phyloP scores from a whole-genome alignment of 768 basidiomycete species.

The Crassisporium funariophilum region DNA sequence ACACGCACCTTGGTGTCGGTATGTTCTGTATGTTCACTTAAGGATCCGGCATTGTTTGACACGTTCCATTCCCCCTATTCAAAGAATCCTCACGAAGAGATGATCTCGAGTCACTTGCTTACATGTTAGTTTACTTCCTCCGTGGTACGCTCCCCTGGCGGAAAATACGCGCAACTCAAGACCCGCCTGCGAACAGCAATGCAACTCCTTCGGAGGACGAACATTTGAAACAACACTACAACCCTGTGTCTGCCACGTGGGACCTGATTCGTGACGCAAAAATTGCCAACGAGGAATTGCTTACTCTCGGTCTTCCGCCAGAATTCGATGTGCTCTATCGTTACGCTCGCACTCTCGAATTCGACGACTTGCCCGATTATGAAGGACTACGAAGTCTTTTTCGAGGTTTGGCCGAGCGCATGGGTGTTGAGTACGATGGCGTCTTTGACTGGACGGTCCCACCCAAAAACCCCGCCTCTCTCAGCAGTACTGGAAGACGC shows the following conservation, averaged over 20 bases:
- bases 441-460: conserved; percentile 45
- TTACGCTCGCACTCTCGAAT: conserved; percentile 81
- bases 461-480: conserved; percentile 16
- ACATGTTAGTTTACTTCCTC: conserved; percentile 83
- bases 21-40: conserved; percentile 24
- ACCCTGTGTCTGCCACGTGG: conserved; percentile 71
- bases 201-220: conserved; percentile 27
- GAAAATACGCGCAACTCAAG: conserved; percentile 58
- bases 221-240: conserved; percentile 36
- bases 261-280: conserved; percentile 77
- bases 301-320: conserved; percentile 75
- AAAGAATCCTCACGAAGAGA: conserved; percentile 76
- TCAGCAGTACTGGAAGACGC: conserved; percentile 19
- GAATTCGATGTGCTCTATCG: conserved; percentile 82
- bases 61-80: conserved; percentile 13
- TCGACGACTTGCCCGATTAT: conserved; percentile 90
- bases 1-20: conserved; percentile 77
- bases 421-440: conserved; percentile 58
- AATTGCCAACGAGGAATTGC: conserved; percentile 60
- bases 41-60: conserved; percentile 9
- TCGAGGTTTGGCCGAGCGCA: conserved; percentile 53
- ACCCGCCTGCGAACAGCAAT: conserved; percentile 31
- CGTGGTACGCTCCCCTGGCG: conserved; percentile 81
- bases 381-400: conserved; percentile 79
- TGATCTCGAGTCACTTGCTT: conserved; percentile 78